phyloP scores from a whole-genome alignment of 352 stramenopile species.

The Phytophthora brassicae region DNA sequence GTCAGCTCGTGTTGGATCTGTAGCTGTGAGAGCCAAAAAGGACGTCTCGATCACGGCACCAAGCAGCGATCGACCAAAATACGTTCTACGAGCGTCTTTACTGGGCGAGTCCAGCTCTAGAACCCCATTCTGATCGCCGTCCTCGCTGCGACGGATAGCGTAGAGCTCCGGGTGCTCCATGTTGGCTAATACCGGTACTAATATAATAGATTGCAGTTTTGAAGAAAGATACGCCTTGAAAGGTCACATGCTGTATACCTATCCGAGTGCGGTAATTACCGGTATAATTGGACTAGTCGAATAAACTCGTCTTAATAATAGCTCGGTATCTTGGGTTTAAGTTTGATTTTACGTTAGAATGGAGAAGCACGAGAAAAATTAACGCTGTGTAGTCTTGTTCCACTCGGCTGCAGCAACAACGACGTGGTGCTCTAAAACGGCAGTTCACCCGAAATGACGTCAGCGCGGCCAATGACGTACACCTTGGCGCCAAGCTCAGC shows the following conservation, averaged over 20 bases:
- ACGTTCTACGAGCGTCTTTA: constrained; percentile 52
- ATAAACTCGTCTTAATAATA: no score
- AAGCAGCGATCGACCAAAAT: constrained; percentile 62
- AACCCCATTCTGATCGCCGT: constrained; percentile 62
- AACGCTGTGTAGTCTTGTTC: constrained; percentile 1
- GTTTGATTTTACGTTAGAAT: constrained; percentile 26
- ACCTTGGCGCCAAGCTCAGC: constrained; percentile 98
- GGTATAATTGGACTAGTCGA: constrained; percentile 3
- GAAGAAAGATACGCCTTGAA: constrained; percentile 9
- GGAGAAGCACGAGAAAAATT: constrained; percentile 30
- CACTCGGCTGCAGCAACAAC: background rate
- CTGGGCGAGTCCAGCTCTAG: constrained; percentile 63
- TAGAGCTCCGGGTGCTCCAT: constrained; percentile 35
- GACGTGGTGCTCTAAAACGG: constrained; percentile 52
- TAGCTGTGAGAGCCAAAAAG: constrained; percentile 65
- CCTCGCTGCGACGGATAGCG: constrained; percentile 55
- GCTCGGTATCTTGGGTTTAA: no score
- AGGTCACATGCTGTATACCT: background rate
- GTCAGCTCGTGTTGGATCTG: constrained; percentile 47
- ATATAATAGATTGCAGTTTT: background rate
- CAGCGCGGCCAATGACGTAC: constrained; percentile 93
- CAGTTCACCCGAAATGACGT: constrained; percentile 69
- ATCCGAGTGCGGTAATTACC: no score
- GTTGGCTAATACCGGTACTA: background rate
- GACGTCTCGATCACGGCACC: constrained; percentile 74